Base-by-base conservation (phyloP, 805 yeast genomes). In the Phaffomyces antillensis region DNA sequence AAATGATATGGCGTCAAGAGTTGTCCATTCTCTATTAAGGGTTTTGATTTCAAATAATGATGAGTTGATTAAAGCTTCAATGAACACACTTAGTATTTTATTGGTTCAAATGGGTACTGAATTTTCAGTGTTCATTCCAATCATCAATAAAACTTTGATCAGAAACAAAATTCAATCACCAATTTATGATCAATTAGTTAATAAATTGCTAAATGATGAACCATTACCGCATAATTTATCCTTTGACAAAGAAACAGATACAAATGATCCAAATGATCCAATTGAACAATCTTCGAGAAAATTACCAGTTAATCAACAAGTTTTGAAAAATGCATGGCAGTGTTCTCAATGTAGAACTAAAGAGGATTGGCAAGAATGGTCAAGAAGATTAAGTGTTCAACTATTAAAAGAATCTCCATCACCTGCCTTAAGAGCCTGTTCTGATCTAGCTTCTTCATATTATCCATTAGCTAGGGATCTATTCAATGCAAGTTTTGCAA, bases 331-430 rank as follows among this genome's bases (percentile, higher is more conserved):
- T 37, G 87, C 90, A 1, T 93, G 99, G 98, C 96, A 89, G 53
- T 84, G 96, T 25, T 77, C 86, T 23, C 91, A 87, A 52, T 78
- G 91, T 52, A 76, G 95, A 42, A 87, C 97, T 0, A 81, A 82
- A 54, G 98, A 90, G 55, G 99, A 93, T 53, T 93, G 99, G 99
- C 91, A 86, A 55, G 98, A 93, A 59, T 93, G 99, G 99, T 80
- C 89, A 52, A 77, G 95, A 47, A 72, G 93, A 47, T 70, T 93
- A 40, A 81, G 93, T 53, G 84, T 88, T 42, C 96, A 89, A 58
- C 63, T 93, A 31, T 67, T 93, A 51, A 87, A 86, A 54, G 96
- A 90, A 60, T 86, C 96, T 32, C 96, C 99, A 2, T 87, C 96
- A 0, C 96, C 86, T 55, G 95, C 97, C 2, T 71, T 93, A 36